Percentiles rank a stretch among this genome's conserved stretches.
Conservation (phyloP, 768 basidiomycete species). For the Kwoniella europaea region DNA sequence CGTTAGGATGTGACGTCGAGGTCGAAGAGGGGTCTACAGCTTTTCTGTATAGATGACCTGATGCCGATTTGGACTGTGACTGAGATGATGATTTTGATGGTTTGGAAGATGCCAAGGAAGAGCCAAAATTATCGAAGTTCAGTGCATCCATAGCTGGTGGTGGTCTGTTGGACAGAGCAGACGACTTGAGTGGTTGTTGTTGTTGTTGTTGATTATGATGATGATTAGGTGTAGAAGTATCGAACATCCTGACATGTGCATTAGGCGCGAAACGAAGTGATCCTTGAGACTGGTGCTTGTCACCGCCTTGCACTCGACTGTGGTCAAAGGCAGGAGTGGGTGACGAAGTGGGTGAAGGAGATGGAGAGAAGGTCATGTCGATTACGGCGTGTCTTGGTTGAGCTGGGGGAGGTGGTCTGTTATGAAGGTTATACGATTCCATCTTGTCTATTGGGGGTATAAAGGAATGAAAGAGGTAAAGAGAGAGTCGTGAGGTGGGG, state of each 20-base stretch:
- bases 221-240: neutral
- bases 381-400: conserved; percentile 12
- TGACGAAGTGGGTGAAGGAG: conserved; percentile 20
- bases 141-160: neutral
- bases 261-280: neutral
- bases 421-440: conserved; percentile 19
- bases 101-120: conserved; percentile 13
- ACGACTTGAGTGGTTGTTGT: conserved; percentile 7
- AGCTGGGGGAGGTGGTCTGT: conserved; percentile 12
- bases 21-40: neutral
- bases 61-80: neutral
- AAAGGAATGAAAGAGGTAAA: neutral
- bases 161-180: conserved; percentile 9
- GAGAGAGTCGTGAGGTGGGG: neutral
- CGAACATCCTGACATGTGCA: neutral
- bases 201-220: neutral
- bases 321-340: conserved; percentile 5
- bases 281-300: too few species aligned
- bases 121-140: conserved; percentile 21
- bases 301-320: too few species aligned
- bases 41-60: conserved; percentile 1
- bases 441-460: neutral
- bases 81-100: conserved; percentile 6
- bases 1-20: neutral
- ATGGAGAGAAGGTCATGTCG: conserved; percentile 24